phyloP scores from a whole-genome alignment of 352 stramenopile species.

The Pythium coloratum region DNA sequence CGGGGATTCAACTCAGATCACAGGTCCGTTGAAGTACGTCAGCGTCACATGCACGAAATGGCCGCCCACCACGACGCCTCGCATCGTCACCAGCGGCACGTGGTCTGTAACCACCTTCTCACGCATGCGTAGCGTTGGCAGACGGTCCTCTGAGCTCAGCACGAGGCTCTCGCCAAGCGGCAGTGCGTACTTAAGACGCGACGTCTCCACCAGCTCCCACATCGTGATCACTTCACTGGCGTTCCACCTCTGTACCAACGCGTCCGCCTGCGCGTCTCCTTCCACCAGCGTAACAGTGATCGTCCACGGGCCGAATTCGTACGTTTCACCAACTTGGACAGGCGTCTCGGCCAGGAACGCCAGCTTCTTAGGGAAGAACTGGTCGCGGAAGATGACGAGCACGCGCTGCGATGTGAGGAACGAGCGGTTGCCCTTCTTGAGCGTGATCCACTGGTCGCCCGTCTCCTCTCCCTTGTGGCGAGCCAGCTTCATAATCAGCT shows the following conservation, averaged over 20 bases:
- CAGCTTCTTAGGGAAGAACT: conserved; percentile 51
- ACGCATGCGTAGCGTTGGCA: conserved; percentile 50
- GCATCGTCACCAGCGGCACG: conserved; percentile 62
- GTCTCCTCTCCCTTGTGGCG: conserved; percentile 40
- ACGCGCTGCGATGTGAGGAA: conserved; percentile 63
- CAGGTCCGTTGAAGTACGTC: conserved; percentile 18
- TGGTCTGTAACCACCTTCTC: conserved; percentile 77
- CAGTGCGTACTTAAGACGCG: conserved; percentile 62
- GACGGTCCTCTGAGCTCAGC: conserved; percentile 56
- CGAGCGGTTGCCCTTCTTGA: conserved; percentile 84
- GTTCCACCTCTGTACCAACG: conserved; percentile 29
- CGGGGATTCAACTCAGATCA: conserved; percentile 1
- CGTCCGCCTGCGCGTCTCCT: conserved; percentile 11
- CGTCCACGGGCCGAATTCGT: conserved; percentile 60
- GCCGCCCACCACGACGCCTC: not conserved
- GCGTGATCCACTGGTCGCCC: conserved; percentile 70
- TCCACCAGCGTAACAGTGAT: conserved; percentile 35
- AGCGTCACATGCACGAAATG: conserved; percentile 24
- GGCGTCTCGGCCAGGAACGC: conserved; percentile 24
- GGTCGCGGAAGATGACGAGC: conserved; percentile 82
- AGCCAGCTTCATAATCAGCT: conserved; percentile 73
- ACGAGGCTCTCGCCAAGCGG: conserved; percentile 40
- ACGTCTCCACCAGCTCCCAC: conserved; percentile 54
- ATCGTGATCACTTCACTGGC: conserved; percentile 43
- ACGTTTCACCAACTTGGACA: conserved; percentile 38